Conservation (phyloP, 352 stramenopile species). For the Phytophthora pseudosyringae region DNA sequence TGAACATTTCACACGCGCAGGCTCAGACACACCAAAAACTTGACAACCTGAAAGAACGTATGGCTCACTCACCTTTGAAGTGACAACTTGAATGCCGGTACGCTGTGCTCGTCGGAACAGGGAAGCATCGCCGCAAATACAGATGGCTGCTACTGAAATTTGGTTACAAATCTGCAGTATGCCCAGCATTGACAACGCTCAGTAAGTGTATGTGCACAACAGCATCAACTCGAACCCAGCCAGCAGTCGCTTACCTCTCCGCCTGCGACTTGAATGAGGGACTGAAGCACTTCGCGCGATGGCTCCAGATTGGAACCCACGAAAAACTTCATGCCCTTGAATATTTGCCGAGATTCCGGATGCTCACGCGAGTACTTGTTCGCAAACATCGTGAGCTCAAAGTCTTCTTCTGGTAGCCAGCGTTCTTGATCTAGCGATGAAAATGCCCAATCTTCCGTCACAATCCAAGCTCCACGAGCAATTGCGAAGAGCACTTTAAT, state of each 20-base stretch:
- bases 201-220: neutral
- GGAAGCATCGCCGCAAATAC: conserved; percentile 70
- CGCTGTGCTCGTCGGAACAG: conserved; percentile 63
- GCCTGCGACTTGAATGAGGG: conserved; percentile 74
- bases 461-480: conserved; percentile 79
- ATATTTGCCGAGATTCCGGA: conserved; percentile 62
- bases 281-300: conserved; percentile 74
- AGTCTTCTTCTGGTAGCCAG: conserved; percentile 76
- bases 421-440: conserved; percentile 73
- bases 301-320: conserved; percentile 77
- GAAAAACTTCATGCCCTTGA: conserved; percentile 71
- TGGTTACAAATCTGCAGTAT: conserved; percentile 70
- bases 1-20: conserved; percentile 15
- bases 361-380: conserved; percentile 53
- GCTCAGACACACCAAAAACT: no score
- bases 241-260: conserved; percentile 55
- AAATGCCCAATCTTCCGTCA: conserved; percentile 83
- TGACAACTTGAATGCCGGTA: conserved; percentile 64
- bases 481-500: conserved; percentile 90
- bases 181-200: conserved; percentile 9
- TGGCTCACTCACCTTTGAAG: conserved; percentile 66
- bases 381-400: conserved; percentile 61
- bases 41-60: neutral
- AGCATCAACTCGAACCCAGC: conserved; percentile 1
- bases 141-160: conserved; percentile 67